Conservation (phyloP, 345 rosid species). For the Salix udensis region DNA sequence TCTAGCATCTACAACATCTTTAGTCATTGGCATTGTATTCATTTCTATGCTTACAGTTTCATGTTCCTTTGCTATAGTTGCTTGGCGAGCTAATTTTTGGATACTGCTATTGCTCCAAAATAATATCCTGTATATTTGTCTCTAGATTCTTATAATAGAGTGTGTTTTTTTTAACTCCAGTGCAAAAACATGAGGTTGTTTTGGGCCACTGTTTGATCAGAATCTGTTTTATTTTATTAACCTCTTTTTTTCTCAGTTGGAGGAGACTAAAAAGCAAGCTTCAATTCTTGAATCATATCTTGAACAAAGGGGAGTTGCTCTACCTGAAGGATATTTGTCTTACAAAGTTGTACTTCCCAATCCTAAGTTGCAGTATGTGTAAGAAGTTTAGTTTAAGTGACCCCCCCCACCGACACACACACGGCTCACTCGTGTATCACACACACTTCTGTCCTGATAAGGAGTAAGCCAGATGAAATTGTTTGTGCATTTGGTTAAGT, state of each 20-base stretch:
- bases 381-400: background rate
- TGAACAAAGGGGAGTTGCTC: slow-evolving; percentile 77
- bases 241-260: slow-evolving; percentile 41
- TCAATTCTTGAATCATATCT: slow-evolving; percentile 78
- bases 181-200: background rate
- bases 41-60: background rate
- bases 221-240: background rate
- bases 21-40: no score
- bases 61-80: background rate
- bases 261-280: slow-evolving; percentile 54
- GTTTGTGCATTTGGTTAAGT: no score
- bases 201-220: background rate
- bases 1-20: no score
- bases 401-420: no score
- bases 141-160: background rate
- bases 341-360: slow-evolving; percentile 83
- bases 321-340: slow-evolving; percentile 73
- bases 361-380: slow-evolving; percentile 71
- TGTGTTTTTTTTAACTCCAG: background rate
- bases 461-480: no score
- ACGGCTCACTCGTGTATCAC: background rate
- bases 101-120: background rate
- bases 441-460: background rate
- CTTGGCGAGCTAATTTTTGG: background rate
- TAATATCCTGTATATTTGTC: background rate